These are phyloP conservation scores for Blastobotrys americana DNA, from an alignment of 805 yeast species.

Conservation along the genomic window DNA sequence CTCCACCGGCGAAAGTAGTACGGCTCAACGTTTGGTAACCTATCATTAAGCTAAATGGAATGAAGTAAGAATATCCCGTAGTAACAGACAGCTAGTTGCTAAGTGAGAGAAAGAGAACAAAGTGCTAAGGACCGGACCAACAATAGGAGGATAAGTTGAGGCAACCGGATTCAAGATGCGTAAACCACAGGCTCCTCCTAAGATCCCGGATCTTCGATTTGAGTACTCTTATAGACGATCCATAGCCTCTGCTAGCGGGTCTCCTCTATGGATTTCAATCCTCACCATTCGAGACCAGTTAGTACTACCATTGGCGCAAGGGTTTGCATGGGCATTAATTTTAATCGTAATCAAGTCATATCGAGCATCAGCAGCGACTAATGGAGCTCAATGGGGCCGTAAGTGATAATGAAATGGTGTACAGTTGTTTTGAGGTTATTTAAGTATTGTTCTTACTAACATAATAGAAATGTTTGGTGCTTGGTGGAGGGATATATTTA, in stretches of 20 bases:
- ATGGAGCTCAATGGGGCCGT: slow-evolving; percentile 17
- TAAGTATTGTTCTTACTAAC: not conserved
- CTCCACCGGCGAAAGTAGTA: too few species aligned
- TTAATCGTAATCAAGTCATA: slow-evolving; percentile 14
- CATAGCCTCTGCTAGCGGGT: slow-evolving; percentile 29
- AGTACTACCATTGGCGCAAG: slow-evolving; percentile 30
- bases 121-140: too few species aligned
- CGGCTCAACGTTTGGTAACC: too few species aligned
- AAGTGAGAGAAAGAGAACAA: too few species aligned
- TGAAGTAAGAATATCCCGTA: too few species aligned
- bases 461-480: not conserved
- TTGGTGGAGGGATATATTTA: not conserved
- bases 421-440: not conserved
- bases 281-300: slow-evolving; percentile 30
- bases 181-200: slow-evolving; percentile 6
- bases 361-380: slow-evolving; percentile 7
- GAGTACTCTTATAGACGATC: slow-evolving; percentile 27
- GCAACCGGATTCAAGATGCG: too few species aligned
- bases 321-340: slow-evolving; percentile 30
- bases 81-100: too few species aligned
- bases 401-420: slow-evolving; percentile 7
- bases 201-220: slow-evolving; percentile 27
- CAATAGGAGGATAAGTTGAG: too few species aligned
- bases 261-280: slow-evolving; percentile 18
- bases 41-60: too few species aligned